A percentile compares a stretch with the other conserved stretches of the same genome.
These are phyloP conservation scores for Gracilaria gracilis DNA, from an alignment of 23 red algal genomes.

Conservation along the genomic window DNA sequence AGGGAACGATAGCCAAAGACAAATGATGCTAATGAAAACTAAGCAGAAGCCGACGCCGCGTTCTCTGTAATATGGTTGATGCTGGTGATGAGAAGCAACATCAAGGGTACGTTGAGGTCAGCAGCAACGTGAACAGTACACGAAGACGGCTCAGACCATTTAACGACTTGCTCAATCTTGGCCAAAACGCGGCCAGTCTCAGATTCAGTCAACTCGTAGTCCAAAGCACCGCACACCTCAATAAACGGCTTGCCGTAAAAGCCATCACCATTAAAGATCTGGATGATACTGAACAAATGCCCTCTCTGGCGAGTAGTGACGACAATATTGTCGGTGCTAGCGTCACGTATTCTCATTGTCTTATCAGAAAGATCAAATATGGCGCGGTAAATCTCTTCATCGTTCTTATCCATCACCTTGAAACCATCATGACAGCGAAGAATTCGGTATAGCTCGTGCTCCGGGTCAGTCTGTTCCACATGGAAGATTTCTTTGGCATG, in stretches of 20 bases:
- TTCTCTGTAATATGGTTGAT: conserved; percentile 9
- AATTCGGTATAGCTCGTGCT: conserved; percentile 29
- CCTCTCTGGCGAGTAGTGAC: conserved; percentile 29
- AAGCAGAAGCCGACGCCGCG: neutral
- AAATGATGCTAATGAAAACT: neutral
- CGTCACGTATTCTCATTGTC: conserved; percentile 38
- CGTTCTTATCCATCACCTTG: conserved; percentile 28
- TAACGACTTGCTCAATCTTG: conserved; percentile 9
- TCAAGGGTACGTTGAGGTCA: conserved; percentile 8
- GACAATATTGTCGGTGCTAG: conserved; percentile 1
- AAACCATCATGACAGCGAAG: conserved; percentile 28
- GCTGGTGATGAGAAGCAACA: conserved; percentile 3
- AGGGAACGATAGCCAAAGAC: no score
- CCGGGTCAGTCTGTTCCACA: neutral
- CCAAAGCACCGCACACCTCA: conserved; percentile 25
- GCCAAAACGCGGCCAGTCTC: conserved; percentile 15
- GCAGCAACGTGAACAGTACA: conserved; percentile 26
- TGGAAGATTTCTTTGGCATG: conserved; percentile 35
- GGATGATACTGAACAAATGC: neutral
- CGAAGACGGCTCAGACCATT: conserved; percentile 24
- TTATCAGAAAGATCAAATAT: conserved; percentile 3
- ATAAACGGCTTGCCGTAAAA: conserved; percentile 30
- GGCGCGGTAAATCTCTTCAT: conserved; percentile 6
- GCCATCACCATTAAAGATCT: conserved; percentile 39
- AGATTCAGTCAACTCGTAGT: conserved; percentile 7